Evolutionary conservation across 2,329 filamentous ascomycete species (phyloP), one percentile per base, ranked within the genome.

Genomic region (Rhinocladiella mackenziei): DNA sequence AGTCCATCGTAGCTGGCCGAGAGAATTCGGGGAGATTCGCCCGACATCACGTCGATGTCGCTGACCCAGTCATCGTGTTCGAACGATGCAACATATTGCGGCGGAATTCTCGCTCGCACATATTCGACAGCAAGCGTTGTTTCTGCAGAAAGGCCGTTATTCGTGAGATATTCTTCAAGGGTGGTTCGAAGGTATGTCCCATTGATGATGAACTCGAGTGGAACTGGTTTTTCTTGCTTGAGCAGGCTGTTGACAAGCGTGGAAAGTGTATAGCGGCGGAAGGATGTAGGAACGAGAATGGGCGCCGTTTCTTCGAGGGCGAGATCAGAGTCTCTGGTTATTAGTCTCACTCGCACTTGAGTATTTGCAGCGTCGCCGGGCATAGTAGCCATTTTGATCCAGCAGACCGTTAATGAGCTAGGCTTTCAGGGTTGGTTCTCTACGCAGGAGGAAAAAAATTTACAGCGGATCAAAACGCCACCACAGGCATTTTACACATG

Each of bases 41-140:
- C 68, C 34, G 88, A 89, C 17, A 94, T 72, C 3, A 94, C 78
- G 64, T 96, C 89, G 18, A 97, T 81, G 18, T 80, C 78, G 62
- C 86, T 87, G 36, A 98, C 86, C 92, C 92, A 98, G 65, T 97
- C 92, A 61, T 98, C 89, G 65, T 98, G 91, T 70, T 96, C 84
- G 64, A 95, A 98, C 61, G 86, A 92, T 9, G 89, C 84, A 57
- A 94, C 82, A 64, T 92, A 91, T 25, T 86, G 75, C 13, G 92
- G 92, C 5, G 92, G 92, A 48, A 96, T 81, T 56, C 96, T 72
- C 53, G 89, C 92, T 58, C 89, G 84, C 25, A 96, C 88, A 67
- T 97, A 98, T 71, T 97, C 89, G 45, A 98, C 77, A 25, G 83
- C 84, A 39, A 98, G 71, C 3, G 84, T 91, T 3, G 83, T 85